Evolutionary conservation across 169 alveolate genomes (phyloP).

Genomic region (Amoebophrya sp.): DNA sequence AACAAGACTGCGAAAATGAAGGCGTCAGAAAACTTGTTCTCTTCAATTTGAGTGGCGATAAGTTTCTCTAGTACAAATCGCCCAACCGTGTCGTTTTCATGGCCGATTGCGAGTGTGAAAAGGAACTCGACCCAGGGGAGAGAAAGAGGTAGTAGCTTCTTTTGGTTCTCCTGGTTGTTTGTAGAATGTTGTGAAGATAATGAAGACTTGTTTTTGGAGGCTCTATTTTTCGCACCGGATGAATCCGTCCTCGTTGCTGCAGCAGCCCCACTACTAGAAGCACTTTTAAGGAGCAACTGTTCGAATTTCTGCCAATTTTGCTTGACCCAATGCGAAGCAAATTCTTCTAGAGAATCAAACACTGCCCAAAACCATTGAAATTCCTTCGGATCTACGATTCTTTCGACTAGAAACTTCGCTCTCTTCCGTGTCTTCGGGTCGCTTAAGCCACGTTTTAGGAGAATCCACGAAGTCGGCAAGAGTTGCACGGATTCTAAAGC

Average conservation of each 20-base stretch:
- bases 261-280: neutral
- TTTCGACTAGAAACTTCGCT: neutral
- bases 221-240: neutral
- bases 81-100: neutral
- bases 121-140: neutral
- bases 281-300: neutral
- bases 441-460: neutral
- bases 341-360: neutral
- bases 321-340: neutral
- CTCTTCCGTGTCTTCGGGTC: neutral
- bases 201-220: too few relatives aligned
- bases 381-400: neutral
- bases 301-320: neutral
- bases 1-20: neutral
- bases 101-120: too few relatives aligned
- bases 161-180: neutral
- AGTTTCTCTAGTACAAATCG: neutral
- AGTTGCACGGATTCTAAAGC: neutral
- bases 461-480: neutral
- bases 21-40: neutral
- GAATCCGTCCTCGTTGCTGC: neutral
- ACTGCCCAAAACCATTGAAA: neutral
- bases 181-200: too few relatives aligned
- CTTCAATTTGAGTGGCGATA: neutral
- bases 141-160: neutral